Evolutionary conservation across 2,329 filamentous ascomycete genomes (phyloP).

Genomic region (Fusarium dlaminii): DNA sequence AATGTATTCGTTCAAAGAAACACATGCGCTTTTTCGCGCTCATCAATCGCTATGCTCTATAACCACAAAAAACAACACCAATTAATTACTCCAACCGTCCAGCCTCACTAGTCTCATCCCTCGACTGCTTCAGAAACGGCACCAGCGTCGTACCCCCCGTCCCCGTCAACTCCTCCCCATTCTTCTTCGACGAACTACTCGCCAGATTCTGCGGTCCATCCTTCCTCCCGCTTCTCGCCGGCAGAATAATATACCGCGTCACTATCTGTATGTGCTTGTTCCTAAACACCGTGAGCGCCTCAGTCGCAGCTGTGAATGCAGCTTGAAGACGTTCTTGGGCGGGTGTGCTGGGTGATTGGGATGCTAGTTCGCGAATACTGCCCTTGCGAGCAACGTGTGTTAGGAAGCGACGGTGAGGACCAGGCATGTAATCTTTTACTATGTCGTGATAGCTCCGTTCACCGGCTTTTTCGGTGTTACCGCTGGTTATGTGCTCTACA

Average conservation of each 20-base stretch:
- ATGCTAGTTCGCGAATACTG: slow-evolving; percentile 78
- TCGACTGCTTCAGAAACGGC: slow-evolving; percentile 87
- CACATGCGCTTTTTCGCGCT: not conserved
- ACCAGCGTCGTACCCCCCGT: slow-evolving; percentile 90
- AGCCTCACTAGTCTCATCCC: slow-evolving; percentile 76
- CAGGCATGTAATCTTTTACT: slow-evolving; percentile 92
- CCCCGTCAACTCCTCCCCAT: slow-evolving; percentile 69
- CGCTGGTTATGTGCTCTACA: slow-evolving; percentile 72
- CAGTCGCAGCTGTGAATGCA: slow-evolving; percentile 76
- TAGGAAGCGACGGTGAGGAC: slow-evolving; percentile 81
- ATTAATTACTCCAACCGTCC: slow-evolving; percentile 43
- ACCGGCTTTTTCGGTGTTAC: slow-evolving; percentile 41
- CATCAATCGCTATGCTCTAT: slow-evolving; percentile 16
- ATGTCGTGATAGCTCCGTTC: slow-evolving; percentile 63
- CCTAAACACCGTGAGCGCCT: slow-evolving; percentile 78
- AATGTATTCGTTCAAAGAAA: not conserved
- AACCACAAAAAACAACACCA: not conserved
- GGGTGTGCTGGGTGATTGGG: slow-evolving; percentile 60
- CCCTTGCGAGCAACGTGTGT: slow-evolving; percentile 73
- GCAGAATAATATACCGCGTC: slow-evolving; percentile 87
- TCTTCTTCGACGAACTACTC: slow-evolving; percentile 53
- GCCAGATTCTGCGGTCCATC: slow-evolving; percentile 53
- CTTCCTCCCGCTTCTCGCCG: slow-evolving; percentile 60
- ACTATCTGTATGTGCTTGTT: slow-evolving; percentile 92
- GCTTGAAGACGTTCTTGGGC: slow-evolving; percentile 56